Evolutionary conservation across 179 eudicot species (phyloP), one percentile per base, ranked within the genome.

Genomic region (Spergularia azorica): DNA sequence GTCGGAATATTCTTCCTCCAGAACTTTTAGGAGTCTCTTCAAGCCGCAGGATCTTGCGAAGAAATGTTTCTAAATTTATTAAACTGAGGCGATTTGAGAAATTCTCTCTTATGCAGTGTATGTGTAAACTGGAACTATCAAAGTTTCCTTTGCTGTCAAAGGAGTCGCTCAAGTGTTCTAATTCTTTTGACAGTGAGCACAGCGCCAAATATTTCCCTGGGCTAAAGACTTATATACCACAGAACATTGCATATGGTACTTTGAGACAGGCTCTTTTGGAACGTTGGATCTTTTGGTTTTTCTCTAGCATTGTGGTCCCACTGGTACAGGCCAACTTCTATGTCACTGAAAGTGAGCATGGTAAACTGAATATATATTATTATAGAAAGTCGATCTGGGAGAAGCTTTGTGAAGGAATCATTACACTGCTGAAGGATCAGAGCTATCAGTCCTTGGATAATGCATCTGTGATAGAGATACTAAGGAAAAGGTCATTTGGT

Each of bases 231-330:
- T 68, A 39, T 15, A 52, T 64, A 68, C 54, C 63, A 21, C 73
- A 60, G 38, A 68, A 79, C 16, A 16, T 26, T 72, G 57, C 18
- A 59, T 69, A 75, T 70, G 58, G 72, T 80, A 6, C 56, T 68
- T n/a, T 89, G 21, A 86, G 81, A 72, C 83, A 74, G 67, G 83
- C 79, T 38, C 79, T 95, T 61, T 43, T 93, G 57, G 81, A 88
- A 70, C 79, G 83, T 63, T 95, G 99, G 97, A 88, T 95, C 43
- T 87, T 86, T 75, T 93, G 98, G 99, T 77, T 95, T 50, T 93
- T 91, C 84, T 68, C 90, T 52, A 65, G 56, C 72, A 61, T 93
- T 16, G 88, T 95, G 41, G 86, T 86, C 50, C 97, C 99, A 68
- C 70, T 93, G 77, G 59, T 93, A 63, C 90, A 87, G 82, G 87